Conservation (phyloP, 257 asterid species). For the Capsicum rhomboideum region DNA sequence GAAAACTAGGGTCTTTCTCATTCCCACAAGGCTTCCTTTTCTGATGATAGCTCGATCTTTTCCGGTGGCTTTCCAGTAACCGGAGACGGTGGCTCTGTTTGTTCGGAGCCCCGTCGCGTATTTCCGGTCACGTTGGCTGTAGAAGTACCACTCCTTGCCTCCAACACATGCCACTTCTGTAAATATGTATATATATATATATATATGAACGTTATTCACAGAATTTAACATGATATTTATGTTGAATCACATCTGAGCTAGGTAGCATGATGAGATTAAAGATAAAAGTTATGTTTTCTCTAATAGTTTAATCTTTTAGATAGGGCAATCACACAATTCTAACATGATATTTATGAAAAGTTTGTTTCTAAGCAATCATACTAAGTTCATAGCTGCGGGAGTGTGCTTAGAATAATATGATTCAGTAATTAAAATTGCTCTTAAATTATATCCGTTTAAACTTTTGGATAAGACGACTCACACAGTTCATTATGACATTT, state of each 20-base stretch:
- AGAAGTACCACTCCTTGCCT: slow-evolving; percentile 75
- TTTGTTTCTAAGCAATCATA: too few species aligned
- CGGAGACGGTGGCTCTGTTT: slow-evolving; percentile 77
- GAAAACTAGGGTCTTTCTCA: slow-evolving; percentile 86
- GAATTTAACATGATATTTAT: neutral
- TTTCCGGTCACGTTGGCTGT: slow-evolving; percentile 74
- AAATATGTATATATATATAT: neutral
- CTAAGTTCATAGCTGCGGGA: neutral
- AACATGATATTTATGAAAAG: neutral
- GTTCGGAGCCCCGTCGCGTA: slow-evolving; percentile 83
- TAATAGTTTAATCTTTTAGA: neutral
- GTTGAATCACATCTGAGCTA: too few species aligned
- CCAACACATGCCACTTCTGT: slow-evolving; percentile 78
- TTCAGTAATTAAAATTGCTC: neutral
- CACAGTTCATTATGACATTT: neutral
- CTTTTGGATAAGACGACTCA: too few species aligned
- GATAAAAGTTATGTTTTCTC: too few species aligned
- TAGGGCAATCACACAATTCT: neutral
- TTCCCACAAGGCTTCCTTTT: slow-evolving; percentile 58
- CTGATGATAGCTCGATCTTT: slow-evolving; percentile 53
- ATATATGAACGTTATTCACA: neutral
- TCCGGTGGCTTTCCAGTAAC: slow-evolving; percentile 97
- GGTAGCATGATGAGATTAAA: too few species aligned
- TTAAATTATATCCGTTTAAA: too few species aligned
- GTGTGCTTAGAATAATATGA: neutral